Evolutionary conservation across 2,329 filamentous ascomycete species (phyloP).

Genomic region (Colletotrichum sp.): DNA sequence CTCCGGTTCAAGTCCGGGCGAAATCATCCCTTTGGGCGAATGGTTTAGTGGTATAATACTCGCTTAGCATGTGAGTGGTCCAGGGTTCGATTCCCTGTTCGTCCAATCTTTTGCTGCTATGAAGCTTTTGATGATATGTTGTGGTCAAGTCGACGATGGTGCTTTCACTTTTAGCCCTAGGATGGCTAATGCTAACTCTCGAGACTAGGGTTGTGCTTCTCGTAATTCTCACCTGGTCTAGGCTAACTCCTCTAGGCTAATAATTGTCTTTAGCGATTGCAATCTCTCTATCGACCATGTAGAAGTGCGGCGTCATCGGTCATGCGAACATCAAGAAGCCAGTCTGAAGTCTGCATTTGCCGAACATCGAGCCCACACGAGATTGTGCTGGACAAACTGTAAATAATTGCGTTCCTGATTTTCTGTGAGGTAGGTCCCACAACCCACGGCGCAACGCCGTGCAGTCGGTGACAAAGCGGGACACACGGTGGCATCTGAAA

Average conservation of each 20-base stretch:
- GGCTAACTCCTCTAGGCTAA: no score
- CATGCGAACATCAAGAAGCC: fast-evolving
- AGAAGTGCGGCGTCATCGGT: fast-evolving
- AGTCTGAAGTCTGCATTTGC: not conserved
- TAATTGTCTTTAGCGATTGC: fast-evolving
- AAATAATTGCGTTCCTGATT: not conserved
- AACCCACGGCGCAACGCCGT: not conserved
- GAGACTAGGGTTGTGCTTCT: no score
- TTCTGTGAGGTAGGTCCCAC: not conserved
- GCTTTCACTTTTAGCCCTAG: no score
- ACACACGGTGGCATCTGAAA: not conserved
- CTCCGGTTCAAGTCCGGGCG: constrained; percentile 22
- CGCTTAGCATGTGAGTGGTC: constrained; percentile 20
- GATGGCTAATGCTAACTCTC: no score
- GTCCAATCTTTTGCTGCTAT: not conserved
- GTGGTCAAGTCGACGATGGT: no score
- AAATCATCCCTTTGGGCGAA: constrained; percentile 6
- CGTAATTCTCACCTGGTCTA: no score
- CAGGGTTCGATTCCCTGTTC: constrained; percentile 20
- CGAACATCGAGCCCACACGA: not conserved
- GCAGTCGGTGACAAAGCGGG: not conserved
- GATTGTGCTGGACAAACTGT: not conserved
- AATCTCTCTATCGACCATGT: not conserved
- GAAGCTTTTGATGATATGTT: not conserved
- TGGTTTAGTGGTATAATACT: constrained; percentile 21